phyloP scores from a whole-genome alignment of 768 basidiomycete species.

The Clitopilus hobsonii region DNA sequence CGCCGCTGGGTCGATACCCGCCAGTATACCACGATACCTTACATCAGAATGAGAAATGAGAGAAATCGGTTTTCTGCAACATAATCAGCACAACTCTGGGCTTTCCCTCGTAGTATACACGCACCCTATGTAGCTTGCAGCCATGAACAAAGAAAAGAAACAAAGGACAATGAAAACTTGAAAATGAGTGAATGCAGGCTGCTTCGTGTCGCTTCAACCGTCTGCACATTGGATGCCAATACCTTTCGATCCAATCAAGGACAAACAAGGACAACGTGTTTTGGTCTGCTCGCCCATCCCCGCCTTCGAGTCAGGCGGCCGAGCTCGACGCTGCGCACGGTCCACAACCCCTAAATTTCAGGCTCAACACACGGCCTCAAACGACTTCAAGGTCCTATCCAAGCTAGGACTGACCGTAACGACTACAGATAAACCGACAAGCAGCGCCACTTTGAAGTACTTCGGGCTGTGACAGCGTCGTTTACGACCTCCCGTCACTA shows the following conservation, averaged over 20 bases:
- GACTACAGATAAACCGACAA: background rate
- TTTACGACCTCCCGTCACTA: conserved; percentile 39
- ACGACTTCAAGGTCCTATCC: background rate
- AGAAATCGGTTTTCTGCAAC: conserved; percentile 75
- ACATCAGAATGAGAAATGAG: conserved; percentile 90
- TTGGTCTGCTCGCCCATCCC: background rate
- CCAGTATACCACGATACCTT: conserved; percentile 83
- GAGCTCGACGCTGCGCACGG: background rate
- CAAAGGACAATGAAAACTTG: conserved; percentile 1
- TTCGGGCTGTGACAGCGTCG: conserved; percentile 26
- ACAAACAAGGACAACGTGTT: background rate
- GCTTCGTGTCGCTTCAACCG: conserved; percentile 6
- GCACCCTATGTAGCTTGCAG: conserved; percentile 74
- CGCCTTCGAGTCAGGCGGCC: conserved; percentile 1
- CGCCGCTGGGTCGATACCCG: conserved; percentile 79
- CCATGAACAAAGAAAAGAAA: conserved; percentile 38
- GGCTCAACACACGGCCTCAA: background rate
- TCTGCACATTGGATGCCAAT: conserved; percentile 10
- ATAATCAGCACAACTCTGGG: background rate
- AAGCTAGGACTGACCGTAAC: background rate
- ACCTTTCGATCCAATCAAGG: background rate
- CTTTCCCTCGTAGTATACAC: conserved; percentile 9
- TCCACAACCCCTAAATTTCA: background rate
- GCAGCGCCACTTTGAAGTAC: conserved; percentile 9
- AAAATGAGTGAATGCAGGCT: conserved; percentile 3